phyloP scores from a whole-genome alignment of 345 rosid species.

The Heritiera littoralis region DNA sequence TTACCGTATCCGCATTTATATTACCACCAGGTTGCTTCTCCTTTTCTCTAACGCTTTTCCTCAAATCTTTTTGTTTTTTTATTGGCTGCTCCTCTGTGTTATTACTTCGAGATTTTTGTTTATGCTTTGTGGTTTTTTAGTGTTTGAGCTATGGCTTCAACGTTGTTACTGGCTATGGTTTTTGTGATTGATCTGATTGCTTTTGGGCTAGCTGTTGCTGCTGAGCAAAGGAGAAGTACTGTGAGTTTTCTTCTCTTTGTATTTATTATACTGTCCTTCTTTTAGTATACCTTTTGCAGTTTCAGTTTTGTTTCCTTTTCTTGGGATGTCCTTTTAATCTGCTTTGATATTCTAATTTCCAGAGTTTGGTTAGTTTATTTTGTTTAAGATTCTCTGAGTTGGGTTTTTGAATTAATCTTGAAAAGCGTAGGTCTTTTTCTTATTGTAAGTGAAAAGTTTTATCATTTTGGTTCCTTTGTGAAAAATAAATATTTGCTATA shows the following conservation, averaged over 20 bases:
- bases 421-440: neutral
- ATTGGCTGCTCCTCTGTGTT: neutral
- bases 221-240: slow-evolving; percentile 86
- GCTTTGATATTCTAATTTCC: neutral
- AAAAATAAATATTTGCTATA: neutral
- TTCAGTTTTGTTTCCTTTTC: neutral
- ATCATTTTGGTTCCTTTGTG: slow-evolving; percentile 3
- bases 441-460: neutral
- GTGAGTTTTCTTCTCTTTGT: slow-evolving; percentile 44
- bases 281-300: too few species aligned
- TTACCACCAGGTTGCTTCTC: neutral
- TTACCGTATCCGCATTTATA: too few species aligned
- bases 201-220: slow-evolving; percentile 90
- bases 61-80: neutral
- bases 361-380: neutral
- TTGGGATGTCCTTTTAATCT: neutral
- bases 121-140: neutral
- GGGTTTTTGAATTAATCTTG: neutral
- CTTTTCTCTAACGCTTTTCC: slow-evolving; percentile 1
- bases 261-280: neutral
- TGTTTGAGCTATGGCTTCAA: slow-evolving; percentile 58
- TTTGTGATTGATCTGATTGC: slow-evolving; percentile 78
- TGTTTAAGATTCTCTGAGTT: neutral
- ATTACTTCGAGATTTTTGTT: neutral
- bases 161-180: slow-evolving; percentile 56